Conservation (phyloP, 2,329 filamentous ascomycete species). For the Colletotrichum cordylinicola region DNA sequence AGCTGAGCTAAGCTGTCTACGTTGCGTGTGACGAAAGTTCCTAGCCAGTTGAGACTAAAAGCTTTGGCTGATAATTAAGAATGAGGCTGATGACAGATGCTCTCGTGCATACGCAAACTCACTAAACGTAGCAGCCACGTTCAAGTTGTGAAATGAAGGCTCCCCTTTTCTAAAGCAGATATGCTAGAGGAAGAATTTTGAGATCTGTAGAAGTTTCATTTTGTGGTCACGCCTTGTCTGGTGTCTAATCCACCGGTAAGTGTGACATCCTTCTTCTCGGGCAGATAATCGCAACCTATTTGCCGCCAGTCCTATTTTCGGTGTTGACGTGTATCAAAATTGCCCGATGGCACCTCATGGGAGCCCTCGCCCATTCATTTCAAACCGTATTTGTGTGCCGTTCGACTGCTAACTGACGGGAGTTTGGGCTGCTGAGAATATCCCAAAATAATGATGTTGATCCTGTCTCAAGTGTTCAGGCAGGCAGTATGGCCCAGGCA, state of each 20-base stretch:
- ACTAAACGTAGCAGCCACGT: not conserved
- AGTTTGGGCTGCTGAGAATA: not conserved
- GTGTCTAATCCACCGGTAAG: not conserved
- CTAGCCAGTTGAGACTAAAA: not conserved
- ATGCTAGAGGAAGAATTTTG: not conserved
- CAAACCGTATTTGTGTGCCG: not conserved
- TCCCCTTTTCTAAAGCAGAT: not conserved
- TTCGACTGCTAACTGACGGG: not conserved
- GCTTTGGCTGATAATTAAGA: not conserved
- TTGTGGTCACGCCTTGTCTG: not conserved
- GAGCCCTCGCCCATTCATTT: not conserved
- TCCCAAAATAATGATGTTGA: not conserved
- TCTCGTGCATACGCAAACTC: not conserved
- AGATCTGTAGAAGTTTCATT: not conserved
- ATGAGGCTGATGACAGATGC: not conserved
- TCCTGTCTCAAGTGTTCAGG: not conserved
- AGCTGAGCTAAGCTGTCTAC: not conserved
- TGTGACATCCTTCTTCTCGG: not conserved
- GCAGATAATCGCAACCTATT: not conserved
- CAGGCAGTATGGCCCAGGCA: not conserved
- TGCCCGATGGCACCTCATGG: not conserved
- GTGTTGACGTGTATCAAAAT: not conserved
- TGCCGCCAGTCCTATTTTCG: not conserved
- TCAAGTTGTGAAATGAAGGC: not conserved
- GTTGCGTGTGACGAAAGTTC: not conserved